Evolutionary conservation across 345 rosid genomes (phyloP).

Genomic region (Anacardium occidentale): DNA sequence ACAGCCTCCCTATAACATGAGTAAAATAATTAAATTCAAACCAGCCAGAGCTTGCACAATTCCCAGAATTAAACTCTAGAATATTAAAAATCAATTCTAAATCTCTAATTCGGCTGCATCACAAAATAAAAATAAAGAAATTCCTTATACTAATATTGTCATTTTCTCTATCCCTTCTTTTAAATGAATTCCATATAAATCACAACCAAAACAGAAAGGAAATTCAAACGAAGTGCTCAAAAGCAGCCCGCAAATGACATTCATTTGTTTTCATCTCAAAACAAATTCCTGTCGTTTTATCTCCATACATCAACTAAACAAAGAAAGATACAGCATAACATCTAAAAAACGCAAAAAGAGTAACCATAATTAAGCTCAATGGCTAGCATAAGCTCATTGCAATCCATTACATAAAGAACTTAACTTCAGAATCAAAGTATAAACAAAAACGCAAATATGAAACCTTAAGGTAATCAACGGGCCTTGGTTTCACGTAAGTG

Average conservation of each 20-base stretch:
- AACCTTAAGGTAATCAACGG: constrained; percentile 41
- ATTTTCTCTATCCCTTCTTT: too few relatives aligned
- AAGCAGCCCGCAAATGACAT: too few relatives aligned
- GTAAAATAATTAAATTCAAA: constrained; percentile 16
- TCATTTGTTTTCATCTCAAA: background rate
- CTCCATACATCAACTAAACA: background rate
- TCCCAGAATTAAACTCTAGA: background rate
- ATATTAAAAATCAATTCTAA: too few relatives aligned
- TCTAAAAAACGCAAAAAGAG: background rate
- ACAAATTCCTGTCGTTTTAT: background rate
- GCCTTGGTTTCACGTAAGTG: constrained; percentile 33
- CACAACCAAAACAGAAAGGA: background rate
- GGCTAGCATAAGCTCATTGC: too few relatives aligned
- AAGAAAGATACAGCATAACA: background rate
- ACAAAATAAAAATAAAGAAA: too few relatives aligned
- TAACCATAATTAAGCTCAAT: background rate
- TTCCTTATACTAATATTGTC: too few relatives aligned
- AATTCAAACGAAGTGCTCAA: too few relatives aligned
- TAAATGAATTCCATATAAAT: too few relatives aligned
- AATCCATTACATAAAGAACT: background rate
- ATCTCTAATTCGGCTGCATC: too few relatives aligned
- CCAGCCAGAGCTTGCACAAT: background rate
- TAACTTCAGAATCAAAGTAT: background rate
- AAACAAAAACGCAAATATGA: background rate
- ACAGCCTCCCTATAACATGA: constrained; percentile 30